Conservation (phyloP, 2,329 filamentous ascomycete genomes). For the Ophiostoma fasciatum region DNA sequence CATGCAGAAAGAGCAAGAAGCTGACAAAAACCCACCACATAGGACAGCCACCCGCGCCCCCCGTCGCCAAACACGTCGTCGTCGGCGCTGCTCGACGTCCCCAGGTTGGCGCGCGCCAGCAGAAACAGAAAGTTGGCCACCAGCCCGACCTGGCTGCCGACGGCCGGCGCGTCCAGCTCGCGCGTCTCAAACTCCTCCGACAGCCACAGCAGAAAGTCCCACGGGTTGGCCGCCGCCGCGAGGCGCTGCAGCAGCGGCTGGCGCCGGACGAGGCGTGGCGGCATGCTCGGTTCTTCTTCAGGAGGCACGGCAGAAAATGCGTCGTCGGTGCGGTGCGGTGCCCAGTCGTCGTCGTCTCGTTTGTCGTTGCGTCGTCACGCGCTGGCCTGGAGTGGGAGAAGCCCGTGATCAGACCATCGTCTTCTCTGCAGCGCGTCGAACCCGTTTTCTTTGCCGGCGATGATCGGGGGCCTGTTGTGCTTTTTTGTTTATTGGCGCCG, state of each 20-base stretch:
- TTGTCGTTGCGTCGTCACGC: background rate
- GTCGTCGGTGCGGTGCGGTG: too few relatives aligned
- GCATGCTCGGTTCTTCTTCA: too few relatives aligned
- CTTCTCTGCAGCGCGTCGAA: too few relatives aligned
- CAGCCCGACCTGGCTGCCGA: constrained; percentile 62
- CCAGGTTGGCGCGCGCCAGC: constrained; percentile 65
- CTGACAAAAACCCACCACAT: constrained; percentile 8
- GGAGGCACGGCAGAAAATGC: too few relatives aligned
- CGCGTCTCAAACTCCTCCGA: constrained; percentile 86
- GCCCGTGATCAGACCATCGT: background rate
- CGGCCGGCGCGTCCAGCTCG: constrained; percentile 74
- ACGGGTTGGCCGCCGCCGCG: constrained; percentile 65
- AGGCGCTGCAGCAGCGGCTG: constrained; percentile 69
- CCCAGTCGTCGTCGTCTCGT: too few relatives aligned
- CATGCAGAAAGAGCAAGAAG: constrained; percentile 1
- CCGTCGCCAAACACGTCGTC: constrained; percentile 69
- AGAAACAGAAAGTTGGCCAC: constrained; percentile 67
- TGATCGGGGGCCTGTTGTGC: too few relatives aligned
- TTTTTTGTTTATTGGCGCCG: background rate
- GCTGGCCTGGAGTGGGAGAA: too few relatives aligned
- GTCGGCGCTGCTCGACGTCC: constrained; percentile 30
- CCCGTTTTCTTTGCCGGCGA: too few relatives aligned
- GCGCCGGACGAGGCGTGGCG: constrained; percentile 70
- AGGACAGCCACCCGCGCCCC: constrained; percentile 10
- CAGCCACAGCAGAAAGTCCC: constrained; percentile 80